These are phyloP conservation scores for Rutstroemia sp. DNA, from an alignment of 2,329 filamentous ascomycete species.

Conservation along the genomic window DNA sequence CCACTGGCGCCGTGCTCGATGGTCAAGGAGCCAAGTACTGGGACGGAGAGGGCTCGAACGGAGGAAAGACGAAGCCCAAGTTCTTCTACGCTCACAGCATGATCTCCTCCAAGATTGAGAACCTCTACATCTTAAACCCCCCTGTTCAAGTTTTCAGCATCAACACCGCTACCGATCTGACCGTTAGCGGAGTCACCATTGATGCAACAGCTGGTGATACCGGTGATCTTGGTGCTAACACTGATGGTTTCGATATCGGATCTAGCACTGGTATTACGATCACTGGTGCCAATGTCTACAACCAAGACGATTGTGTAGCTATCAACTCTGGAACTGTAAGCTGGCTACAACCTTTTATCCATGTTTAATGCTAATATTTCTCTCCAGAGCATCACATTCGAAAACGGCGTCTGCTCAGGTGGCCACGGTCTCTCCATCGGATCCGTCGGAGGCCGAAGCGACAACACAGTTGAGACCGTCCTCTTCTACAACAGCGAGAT, in stretches of 20 bases:
- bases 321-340: slow-evolving; percentile 44
- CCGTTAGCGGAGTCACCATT: slow-evolving; percentile 43
- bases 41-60: slow-evolving; percentile 51
- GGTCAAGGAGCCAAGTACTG: slow-evolving; percentile 51
- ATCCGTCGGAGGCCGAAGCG: slow-evolving; percentile 46
- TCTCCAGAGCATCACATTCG: slow-evolving; percentile 29
- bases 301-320: slow-evolving; percentile 53
- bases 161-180: slow-evolving; percentile 35
- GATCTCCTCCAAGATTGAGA: slow-evolving; percentile 39
- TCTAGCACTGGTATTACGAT: slow-evolving; percentile 40
- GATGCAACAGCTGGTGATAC: slow-evolving; percentile 47
- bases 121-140: slow-evolving; percentile 43
- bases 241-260: slow-evolving; percentile 46
- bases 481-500: slow-evolving; percentile 40
- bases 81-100: slow-evolving; percentile 49
- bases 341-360: slow-evolving; percentile 30
- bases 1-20: slow-evolving; percentile 44
- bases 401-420: slow-evolving; percentile 20
- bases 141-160: slow-evolving; percentile 38
- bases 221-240: slow-evolving; percentile 37
- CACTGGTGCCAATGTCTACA: slow-evolving; percentile 41
- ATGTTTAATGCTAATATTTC: slow-evolving; percentile 23
- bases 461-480: slow-evolving; percentile 48
- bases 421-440: slow-evolving; percentile 46
- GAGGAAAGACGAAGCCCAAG: slow-evolving; percentile 54